phyloP scores from a whole-genome alignment of 768 basidiomycete species.

The Boletus insuetus region DNA sequence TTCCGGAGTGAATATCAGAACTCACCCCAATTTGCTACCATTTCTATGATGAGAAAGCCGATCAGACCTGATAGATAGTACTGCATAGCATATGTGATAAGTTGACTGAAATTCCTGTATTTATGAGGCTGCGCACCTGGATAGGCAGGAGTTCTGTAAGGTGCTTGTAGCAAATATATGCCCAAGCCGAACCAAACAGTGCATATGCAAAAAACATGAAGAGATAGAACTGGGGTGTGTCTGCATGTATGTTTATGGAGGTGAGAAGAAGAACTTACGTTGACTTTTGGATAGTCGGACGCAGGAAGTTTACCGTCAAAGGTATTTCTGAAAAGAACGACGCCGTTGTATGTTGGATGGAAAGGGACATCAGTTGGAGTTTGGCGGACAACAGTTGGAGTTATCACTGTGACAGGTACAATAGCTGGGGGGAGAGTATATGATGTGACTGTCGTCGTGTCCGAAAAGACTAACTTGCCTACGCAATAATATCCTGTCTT shows the following conservation, averaged over 20 bases:
- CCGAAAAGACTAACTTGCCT: constrained; percentile 52
- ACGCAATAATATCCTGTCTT: constrained; percentile 97
- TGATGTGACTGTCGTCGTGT: neutral
- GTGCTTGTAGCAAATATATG: constrained; percentile 77
- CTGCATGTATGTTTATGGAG: neutral
- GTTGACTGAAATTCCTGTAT: neutral
- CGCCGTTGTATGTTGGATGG: constrained; percentile 78
- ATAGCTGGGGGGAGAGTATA: constrained; percentile 51
- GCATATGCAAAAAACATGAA: constrained; percentile 79
- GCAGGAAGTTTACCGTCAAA: constrained; percentile 90
- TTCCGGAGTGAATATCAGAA: constrained; percentile 1
- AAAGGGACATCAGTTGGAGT: constrained; percentile 51
- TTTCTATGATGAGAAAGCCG: constrained; percentile 86
- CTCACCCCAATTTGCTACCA: constrained; percentile 87
- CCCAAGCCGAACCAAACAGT: constrained; percentile 71
- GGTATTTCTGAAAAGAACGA: constrained; percentile 81
- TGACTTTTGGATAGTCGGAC: constrained; percentile 96
- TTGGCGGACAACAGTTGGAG: constrained; percentile 31
- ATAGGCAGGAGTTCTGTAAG: constrained; percentile 83
- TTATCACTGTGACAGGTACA: constrained; percentile 83
- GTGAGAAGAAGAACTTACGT: constrained; percentile 48
- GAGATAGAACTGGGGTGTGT: constrained; percentile 72
- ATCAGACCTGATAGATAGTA: constrained; percentile 91
- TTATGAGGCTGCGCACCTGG: constrained; percentile 50
- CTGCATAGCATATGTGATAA: constrained; percentile 36